phyloP scores from a whole-genome alignment of 2,329 filamentous ascomycete species.

The Intubia oerlemansii region DNA sequence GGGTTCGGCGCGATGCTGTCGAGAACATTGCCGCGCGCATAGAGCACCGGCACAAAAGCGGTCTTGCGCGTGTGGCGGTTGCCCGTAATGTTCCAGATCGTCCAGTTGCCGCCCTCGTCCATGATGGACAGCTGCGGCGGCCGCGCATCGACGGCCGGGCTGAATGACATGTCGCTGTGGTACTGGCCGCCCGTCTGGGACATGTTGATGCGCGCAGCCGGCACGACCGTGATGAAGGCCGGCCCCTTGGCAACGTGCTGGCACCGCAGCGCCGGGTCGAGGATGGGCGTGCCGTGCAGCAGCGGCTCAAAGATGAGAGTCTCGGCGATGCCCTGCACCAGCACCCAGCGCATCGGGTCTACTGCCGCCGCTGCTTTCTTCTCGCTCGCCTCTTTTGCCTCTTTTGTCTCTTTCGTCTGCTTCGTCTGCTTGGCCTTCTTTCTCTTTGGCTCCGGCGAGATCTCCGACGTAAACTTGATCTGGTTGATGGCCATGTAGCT shows the following conservation, averaged over 20 bases:
- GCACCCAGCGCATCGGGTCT: conserved; percentile 22
- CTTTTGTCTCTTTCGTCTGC: no score
- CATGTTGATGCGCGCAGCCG: conserved; percentile 20
- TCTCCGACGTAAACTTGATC: conserved; percentile 25
- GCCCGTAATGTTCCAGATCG: conserved; percentile 36
- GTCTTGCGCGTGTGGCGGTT: conserved; percentile 15
- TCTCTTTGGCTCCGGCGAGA: conserved; percentile 12
- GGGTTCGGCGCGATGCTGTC: background rate
- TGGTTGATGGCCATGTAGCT: conserved; percentile 26
- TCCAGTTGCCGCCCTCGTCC: conserved; percentile 45
- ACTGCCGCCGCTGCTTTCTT: no score
- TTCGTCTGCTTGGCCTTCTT: no score
- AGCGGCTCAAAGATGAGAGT: conserved; percentile 31
- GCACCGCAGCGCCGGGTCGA: background rate
- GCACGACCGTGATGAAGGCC: conserved; percentile 17
- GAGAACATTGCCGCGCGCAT: conserved; percentile 18
- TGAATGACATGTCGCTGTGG: conserved; percentile 45
- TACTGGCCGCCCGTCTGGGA: conserved; percentile 28
- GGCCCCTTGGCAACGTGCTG: conserved; percentile 31
- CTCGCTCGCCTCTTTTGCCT: no score
- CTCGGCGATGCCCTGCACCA: conserved; percentile 29
- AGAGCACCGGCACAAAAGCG: conserved; percentile 12
- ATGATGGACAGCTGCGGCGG: conserved; percentile 42
- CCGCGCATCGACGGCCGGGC: conserved; percentile 24
- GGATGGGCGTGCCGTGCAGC: conserved; percentile 18